phyloP scores from a whole-genome alignment of 2,329 filamentous ascomycete genomes.

The Tolypocladium inflatum region DNA sequence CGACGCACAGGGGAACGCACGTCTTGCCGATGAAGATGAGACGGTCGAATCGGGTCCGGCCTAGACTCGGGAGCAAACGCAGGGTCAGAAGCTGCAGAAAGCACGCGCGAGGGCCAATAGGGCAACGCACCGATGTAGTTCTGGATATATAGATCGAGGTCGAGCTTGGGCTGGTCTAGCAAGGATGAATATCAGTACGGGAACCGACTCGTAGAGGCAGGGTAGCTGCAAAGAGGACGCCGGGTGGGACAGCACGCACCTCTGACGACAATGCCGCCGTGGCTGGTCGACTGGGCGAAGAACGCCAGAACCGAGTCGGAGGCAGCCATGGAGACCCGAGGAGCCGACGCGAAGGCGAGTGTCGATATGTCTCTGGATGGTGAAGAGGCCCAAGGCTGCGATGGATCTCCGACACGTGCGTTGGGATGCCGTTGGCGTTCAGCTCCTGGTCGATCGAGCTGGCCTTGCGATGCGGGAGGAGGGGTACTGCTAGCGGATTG shows the following conservation, averaged over 20 bases:
- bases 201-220: background rate
- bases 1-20: conserved; percentile 65
- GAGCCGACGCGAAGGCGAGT: background rate
- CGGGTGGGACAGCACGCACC: conserved; percentile 21
- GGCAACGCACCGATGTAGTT: conserved; percentile 67
- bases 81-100: background rate
- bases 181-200: background rate
- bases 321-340: conserved; percentile 24
- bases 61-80: conserved; percentile 31
- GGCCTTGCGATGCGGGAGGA: background rate
- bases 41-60: conserved; percentile 71
- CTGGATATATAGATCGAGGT: conserved; percentile 80
- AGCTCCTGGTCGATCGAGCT: background rate
- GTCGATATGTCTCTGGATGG: background rate
- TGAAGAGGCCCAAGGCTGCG: background rate
- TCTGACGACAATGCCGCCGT: conserved; percentile 37
- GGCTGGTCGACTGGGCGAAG: conserved; percentile 36
- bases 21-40: conserved; percentile 72
- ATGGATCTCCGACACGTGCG: background rate
- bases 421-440: background rate
- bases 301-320: conserved; percentile 26
- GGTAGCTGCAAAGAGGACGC: background rate
- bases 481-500: background rate
- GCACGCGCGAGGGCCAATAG: background rate
- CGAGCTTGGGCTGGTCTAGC: conserved; percentile 73